Base-by-base conservation (phyloP, 225 moss, liverwort and hornwort species). In the Physcomitrium patens region DNA sequence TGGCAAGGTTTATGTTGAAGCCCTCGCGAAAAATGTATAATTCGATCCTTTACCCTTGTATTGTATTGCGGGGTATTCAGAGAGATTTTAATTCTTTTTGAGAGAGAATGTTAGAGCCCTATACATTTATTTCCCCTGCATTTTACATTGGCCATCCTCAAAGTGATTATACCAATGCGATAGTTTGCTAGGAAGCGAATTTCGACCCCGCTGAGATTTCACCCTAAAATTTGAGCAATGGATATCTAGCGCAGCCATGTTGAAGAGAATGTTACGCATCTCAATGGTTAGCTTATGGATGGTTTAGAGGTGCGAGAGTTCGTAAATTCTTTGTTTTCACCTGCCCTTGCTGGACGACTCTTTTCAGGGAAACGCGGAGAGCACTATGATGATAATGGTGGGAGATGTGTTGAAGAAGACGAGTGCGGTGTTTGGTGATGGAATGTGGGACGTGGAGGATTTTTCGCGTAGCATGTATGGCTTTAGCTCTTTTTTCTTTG, bases 351-450 rank as follows among this genome's bases (percentile, higher is more conserved):
- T 55, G 62, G 67, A 49, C 56, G 56, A 4, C 7, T 49, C 70
- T 14, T 69, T 78, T 31, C 80, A 96, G 96, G 93, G 96, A 37
- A 92, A 92, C 83, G 96, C 93, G 74, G 93, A 92, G 76, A 88
- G 72, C 10, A 61, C 86, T 5, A 90, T 61, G 75, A 92, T 92
- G 79, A 79, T 96, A 20, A 85, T 96, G 93, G 92, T 96, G 50
- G 96, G 96, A 18, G 96, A 96, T 84, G 86, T 96, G 12, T 75
- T 96, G 78, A 92, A 92, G 80, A 93, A 91, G 77, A 90, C 89
- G 23, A 92, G 92, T 81, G 90, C 91, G 12, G 83, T 81, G 28
- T 93, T 87, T 71, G 96, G 93, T 80, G 91, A 93, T 80, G 85
- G 57, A 75, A 85, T 96, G 82, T 86, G 86, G 89, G 91, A 91